Percentiles rank a stretch among this genome's conserved stretches.
These are phyloP conservation scores for Termitomyces sp. DNA, from an alignment of 768 basidiomycete species.

Conservation along the genomic window DNA sequence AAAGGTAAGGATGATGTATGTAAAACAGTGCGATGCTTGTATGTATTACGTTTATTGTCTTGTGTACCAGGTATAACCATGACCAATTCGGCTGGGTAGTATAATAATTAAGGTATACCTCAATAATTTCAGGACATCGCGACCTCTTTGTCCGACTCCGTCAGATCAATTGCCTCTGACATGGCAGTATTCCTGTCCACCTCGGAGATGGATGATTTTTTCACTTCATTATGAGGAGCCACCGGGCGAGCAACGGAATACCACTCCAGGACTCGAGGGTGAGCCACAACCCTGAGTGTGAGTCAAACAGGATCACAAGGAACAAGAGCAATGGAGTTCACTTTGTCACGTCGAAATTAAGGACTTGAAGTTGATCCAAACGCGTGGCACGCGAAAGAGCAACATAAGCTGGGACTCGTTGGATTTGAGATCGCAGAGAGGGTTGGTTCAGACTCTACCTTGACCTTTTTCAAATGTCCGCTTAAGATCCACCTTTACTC, in stretches of 20 bases:
- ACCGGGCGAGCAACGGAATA: conserved; percentile 14
- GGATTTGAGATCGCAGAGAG: neutral
- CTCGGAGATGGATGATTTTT: conserved; percentile 19
- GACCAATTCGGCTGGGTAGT: neutral
- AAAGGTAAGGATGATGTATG: neutral
- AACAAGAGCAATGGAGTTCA: conserved; percentile 20
- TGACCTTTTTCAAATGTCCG: conserved; percentile 78
- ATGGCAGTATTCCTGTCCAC: conserved; percentile 23
- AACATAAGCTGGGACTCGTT: conserved; percentile 48
- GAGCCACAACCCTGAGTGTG: conserved; percentile 50
- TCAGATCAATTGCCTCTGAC: conserved; percentile 8
- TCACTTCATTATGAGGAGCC: neutral
- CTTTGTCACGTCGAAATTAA: conserved; percentile 57
- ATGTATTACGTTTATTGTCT: neutral
- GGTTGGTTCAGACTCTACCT: conserved; percentile 32
- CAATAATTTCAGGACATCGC: conserved; percentile 26
- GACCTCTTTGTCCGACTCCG: conserved; percentile 23
- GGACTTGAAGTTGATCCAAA: conserved; percentile 59
- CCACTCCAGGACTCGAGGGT: conserved; percentile 61
- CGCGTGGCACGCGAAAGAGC: conserved; percentile 68
- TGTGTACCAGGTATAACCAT: too few species aligned
- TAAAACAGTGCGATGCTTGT: neutral
- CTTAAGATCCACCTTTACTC: conserved; percentile 74
- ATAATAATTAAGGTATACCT: conserved; percentile 1
- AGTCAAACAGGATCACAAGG: neutral